Percentiles rank a stretch among this genome's conserved stretches.
Conservation (phyloP, 169 alveolate genomes). For the Cardiosporidium cionae region DNA sequence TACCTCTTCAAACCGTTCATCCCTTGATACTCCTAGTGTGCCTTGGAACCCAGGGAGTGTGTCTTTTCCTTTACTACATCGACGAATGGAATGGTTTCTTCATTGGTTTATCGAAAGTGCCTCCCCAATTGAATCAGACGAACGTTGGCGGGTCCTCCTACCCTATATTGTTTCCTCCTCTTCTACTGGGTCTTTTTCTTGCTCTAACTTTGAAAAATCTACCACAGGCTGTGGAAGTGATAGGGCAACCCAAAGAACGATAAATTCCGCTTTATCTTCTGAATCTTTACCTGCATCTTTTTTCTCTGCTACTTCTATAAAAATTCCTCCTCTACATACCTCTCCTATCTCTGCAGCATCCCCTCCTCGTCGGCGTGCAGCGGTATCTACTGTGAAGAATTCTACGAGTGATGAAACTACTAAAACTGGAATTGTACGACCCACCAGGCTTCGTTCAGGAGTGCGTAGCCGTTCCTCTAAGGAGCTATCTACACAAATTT, state of each 20-base stretch:
- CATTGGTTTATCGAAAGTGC: slow-evolving; percentile 40
- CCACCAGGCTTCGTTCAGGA: too few relatives aligned
- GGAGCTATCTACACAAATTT: too few relatives aligned
- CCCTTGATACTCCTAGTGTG: neutral
- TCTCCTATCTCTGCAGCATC: neutral
- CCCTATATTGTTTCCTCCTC: neutral
- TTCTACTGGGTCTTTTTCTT: too few relatives aligned
- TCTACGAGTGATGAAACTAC: too few relatives aligned
- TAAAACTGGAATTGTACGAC: too few relatives aligned
- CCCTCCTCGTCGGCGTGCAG: neutral
- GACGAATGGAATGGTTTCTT: slow-evolving; percentile 40
- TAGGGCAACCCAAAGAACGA: neutral
- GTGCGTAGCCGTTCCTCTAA: too few relatives aligned
- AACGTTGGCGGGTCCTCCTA: slow-evolving; percentile 37
- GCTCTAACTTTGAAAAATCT: too few relatives aligned
- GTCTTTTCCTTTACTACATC: slow-evolving; percentile 4
- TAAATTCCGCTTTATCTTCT: neutral
- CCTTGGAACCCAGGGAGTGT: neutral
- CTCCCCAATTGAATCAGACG: slow-evolving; percentile 32
- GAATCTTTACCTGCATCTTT: neutral
- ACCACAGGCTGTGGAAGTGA: neutral
- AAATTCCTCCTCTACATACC: neutral
- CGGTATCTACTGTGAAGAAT: too few relatives aligned
- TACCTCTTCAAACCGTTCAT: neutral
- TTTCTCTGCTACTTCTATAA: neutral